phyloP scores from a whole-genome alignment of 805 yeast genomes.

The Wickerhamomyces subpelliculosus region DNA sequence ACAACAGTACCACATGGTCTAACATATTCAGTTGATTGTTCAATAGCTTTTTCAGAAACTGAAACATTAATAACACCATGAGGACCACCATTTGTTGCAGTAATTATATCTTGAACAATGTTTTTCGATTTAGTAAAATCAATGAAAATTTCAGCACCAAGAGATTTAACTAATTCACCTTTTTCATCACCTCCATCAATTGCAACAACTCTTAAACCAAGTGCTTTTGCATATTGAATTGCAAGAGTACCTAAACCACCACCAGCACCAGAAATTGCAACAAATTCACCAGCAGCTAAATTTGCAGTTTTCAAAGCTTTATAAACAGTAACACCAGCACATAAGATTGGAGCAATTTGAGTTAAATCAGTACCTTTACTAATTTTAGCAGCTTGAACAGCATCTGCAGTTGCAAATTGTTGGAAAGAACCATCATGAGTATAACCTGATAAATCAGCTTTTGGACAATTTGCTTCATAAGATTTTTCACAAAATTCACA shows the following conservation, averaged over 20 bases:
- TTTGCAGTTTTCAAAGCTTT: constrained; percentile 80
- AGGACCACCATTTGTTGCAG: constrained; percentile 62
- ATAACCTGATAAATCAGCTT: constrained; percentile 70
- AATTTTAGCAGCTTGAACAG: constrained; percentile 75
- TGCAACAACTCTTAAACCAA: constrained; percentile 64
- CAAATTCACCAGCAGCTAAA: constrained; percentile 62
- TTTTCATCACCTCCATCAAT: constrained; percentile 63
- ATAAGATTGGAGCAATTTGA: constrained; percentile 69
- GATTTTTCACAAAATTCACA: constrained; percentile 53
- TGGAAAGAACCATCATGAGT: constrained; percentile 89
- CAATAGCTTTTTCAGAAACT: constrained; percentile 59
- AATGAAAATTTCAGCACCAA: constrained; percentile 58
- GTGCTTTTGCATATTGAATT: constrained; percentile 64
- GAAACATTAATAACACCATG: constrained; percentile 68
- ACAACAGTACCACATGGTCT: constrained; percentile 65
- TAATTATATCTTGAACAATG: constrained; percentile 43
- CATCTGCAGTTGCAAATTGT: constrained; percentile 83
- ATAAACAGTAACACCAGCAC: constrained; percentile 90
- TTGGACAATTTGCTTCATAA: constrained; percentile 59
- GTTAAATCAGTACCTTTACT: constrained; percentile 71
- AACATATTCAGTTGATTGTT: constrained; percentile 50
- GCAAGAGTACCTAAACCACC: constrained; percentile 73
- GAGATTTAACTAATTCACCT: constrained; percentile 38
- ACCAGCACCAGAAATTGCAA: constrained; percentile 67
- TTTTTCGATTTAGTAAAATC: constrained; percentile 51